Conservation (phyloP, 352 stramenopile species). For the Globisporangium acanthophoron region DNA sequence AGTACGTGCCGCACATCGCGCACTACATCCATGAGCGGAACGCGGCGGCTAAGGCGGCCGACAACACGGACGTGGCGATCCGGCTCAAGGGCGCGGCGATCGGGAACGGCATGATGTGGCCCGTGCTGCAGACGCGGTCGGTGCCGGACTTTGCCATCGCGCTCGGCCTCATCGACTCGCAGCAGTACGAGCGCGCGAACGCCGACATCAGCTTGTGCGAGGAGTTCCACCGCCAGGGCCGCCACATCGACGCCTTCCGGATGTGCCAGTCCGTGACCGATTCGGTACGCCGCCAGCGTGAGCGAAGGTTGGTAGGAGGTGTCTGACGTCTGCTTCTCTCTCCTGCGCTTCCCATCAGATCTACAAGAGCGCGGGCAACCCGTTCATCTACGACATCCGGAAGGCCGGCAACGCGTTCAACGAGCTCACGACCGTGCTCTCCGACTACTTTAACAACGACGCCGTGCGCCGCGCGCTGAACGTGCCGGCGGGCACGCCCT, state of each 20-base stretch:
- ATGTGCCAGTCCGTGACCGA: constrained; percentile 65
- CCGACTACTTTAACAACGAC: constrained; percentile 82
- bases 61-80: constrained; percentile 36
- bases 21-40: constrained; percentile 92
- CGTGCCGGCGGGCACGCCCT: constrained; percentile 58
- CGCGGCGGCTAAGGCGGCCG: constrained; percentile 9
- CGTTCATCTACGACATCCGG: constrained; percentile 84
- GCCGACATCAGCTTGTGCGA: constrained; percentile 70
- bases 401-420: constrained; percentile 52
- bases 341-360: constrained; percentile 28
- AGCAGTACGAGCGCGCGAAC: constrained; percentile 76
- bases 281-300: constrained; percentile 17
- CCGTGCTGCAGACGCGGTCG: constrained; percentile 71
- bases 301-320: too few species aligned
- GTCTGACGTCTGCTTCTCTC: neutral
- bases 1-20: constrained; percentile 95
- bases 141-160: constrained; percentile 79
- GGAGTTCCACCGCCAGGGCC: constrained; percentile 64
- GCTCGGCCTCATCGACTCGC: constrained; percentile 74
- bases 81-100: constrained; percentile 88
- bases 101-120: constrained; percentile 88
- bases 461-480: constrained; percentile 82
- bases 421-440: constrained; percentile 42
- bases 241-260: constrained; percentile 66
- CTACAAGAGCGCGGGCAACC: constrained; percentile 66